Base-by-base conservation (phyloP, 805 yeast genomes). In the Zygoascus tannicola region DNA sequence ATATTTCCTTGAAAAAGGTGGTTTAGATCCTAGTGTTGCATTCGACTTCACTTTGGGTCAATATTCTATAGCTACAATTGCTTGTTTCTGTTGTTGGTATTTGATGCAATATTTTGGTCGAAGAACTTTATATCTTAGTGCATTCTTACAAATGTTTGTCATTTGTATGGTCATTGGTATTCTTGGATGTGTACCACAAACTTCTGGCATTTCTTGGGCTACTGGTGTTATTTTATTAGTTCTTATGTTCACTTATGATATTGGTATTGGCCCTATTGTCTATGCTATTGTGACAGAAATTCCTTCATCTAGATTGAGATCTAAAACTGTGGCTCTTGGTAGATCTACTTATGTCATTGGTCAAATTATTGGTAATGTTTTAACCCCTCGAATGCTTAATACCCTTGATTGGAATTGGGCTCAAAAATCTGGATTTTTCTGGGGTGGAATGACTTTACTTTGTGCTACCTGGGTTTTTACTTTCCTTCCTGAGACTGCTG, bases 401-500 rank as follows among this genome's bases (percentile, higher is more conserved):
- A 22, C 34, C 22, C 26, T 32, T 8, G 64, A 61, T 22, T 71
- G 72, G 51, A 64, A 73, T 50, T 64, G 70, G 69, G 68, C 68
- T 16, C 73, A 70, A 16, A 71, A 71, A 50, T 66, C 73, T 22
- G 75, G 68, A 3, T 69, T 69, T 50, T 63, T 73, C 45, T 65
- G 71, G 67, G 68, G 66, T 37, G 76, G 68, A 56, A 3, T 51
- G 61, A 33, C 28, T 4, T 15, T 43, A 20, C 28, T 43, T 8
- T 33, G 39, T 28, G n/a, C 15, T 68, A 5, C 60, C 34, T 74
- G 76, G 75, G 60, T 66, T 28, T 71, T 63, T 57, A 70, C 74
- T 58, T 69, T 72, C 37, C 63, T 76, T 41, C 84, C 85, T 8
- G 85, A 78, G 56, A 73, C 80, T 30, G 67, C 67, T 51, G 73